phyloP scores from a whole-genome alignment of 306 rosid genomes.

The Astragalus membranaceus region DNA sequence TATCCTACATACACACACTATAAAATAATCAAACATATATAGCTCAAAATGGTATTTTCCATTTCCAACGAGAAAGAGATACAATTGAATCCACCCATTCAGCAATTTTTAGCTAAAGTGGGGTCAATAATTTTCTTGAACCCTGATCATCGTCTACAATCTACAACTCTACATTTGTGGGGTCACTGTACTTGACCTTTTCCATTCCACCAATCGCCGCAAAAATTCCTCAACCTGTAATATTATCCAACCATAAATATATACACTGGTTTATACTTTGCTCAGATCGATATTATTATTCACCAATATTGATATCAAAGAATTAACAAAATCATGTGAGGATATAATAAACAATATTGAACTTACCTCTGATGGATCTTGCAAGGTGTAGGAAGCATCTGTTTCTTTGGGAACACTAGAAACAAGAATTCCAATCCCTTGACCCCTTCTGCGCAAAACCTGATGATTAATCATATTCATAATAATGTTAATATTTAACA shows the following conservation, averaged over 20 bases:
- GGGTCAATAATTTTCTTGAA: constrained; percentile 17
- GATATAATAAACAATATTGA: background rate
- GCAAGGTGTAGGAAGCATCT: constrained; percentile 68
- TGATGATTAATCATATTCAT: constrained; percentile 2
- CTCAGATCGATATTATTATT: constrained; percentile 4
- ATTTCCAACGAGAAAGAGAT: constrained; percentile 17
- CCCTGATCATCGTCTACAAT: constrained; percentile 18
- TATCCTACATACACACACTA: background rate
- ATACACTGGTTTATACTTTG: background rate
- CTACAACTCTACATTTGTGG: constrained; percentile 15
- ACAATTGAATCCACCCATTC: constrained; percentile 31
- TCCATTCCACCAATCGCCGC: constrained; percentile 71
- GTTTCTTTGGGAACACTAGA: constrained; percentile 82
- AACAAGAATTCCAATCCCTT: constrained; percentile 89
- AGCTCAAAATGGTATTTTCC: constrained; percentile 4
- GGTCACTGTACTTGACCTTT: constrained; percentile 30
- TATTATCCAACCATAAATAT: constrained; percentile 3
- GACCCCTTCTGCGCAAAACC: constrained; percentile 65
- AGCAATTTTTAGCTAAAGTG: constrained; percentile 23
- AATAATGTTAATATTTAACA: background rate
- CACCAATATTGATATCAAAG: background rate
- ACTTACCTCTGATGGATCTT: constrained; percentile 85
- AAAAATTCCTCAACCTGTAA: constrained; percentile 80
- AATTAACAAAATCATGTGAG: too few relatives aligned
- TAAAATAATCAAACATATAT: background rate